Evolutionary conservation across 768 basidiomycete genomes (phyloP), one percentile per base, ranked within the genome.

Genomic region (Omphalotus guepiniiformis): DNA sequence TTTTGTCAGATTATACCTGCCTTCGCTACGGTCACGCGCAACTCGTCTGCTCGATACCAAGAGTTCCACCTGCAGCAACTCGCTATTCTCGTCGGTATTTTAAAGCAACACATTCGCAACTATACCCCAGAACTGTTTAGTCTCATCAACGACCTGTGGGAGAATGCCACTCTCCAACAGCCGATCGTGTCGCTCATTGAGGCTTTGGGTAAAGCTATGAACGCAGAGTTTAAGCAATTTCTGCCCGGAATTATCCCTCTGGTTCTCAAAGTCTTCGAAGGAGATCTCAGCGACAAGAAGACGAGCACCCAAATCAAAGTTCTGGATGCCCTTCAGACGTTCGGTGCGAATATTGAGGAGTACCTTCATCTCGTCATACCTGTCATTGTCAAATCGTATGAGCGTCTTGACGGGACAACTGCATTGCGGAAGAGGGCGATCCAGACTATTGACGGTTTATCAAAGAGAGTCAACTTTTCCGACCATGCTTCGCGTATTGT

Each of bases 401-500:
- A 98, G 61, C 78, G 88, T 28, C 64, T 79, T 1, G 91, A 93
- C 50, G 83, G 80, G 5, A 79, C 83, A 2, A 78, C 79, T 2
- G 67, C 79, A 9, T 70, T 99, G 40, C 83, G 94, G 36, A 92
- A 91, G 66, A 80, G 84, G 40, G 94, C 95, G 0, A 86, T 98
- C 35, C 84, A 88, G 52, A 94, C 91, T 1, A 88, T 98, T 34
- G 92, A 93, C 37, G 88, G 87, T 18, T 68, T 99, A 22, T 93
- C 93, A 4, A 79, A 86, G 54, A 78, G 93, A 48, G 92, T 98
- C 55, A 97, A 98, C 67, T 97, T 99, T 60, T 93, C 92, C 3
- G 96, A 98, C 59, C 95, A 98, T 54, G 93, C 96, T 18, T 95
- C 93, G 8, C 82, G 95, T 19, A 96, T 98, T 57, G 90, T 99